A percentile compares a stretch with the other conserved stretches of the same genome.
Conservation (phyloP, 1,139 yeast species). For the Martiniozyma asiatica region DNA sequence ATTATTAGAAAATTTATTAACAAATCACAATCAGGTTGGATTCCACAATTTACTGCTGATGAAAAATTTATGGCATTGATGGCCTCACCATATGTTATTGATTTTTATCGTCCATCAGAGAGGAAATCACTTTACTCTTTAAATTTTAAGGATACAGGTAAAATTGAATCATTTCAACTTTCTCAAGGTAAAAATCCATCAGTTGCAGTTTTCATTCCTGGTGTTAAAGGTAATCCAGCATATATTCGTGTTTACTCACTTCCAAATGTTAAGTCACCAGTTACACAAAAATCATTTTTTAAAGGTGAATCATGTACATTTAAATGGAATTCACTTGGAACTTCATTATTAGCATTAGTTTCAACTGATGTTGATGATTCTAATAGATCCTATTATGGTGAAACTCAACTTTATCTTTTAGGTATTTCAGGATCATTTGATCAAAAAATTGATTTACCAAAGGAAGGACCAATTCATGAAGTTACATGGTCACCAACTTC, state of each 20-base stretch:
- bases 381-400: slow-evolving; percentile 94
- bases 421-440: slow-evolving; percentile 92
- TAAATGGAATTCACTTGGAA: slow-evolving; percentile 91
- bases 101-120: slow-evolving; percentile 43
- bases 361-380: slow-evolving; percentile 93
- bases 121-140: slow-evolving; percentile 48
- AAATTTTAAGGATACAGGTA: slow-evolving; percentile 38
- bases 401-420: slow-evolving; percentile 78
- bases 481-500: slow-evolving; percentile 96
- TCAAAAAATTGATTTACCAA: slow-evolving; percentile 73
- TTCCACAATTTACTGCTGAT: slow-evolving; percentile 75
- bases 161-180: slow-evolving; percentile 44
- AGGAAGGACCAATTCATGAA: slow-evolving; percentile 96
- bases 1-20: slow-evolving; percentile 57
- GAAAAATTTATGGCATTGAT: slow-evolving; percentile 57
- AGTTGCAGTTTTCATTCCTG: slow-evolving; percentile 87
- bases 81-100: slow-evolving; percentile 50
- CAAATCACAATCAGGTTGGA: slow-evolving; percentile 84
- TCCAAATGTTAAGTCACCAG: slow-evolving; percentile 66
- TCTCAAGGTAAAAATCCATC: slow-evolving; percentile 89
- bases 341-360: slow-evolving; percentile 86
- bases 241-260: slow-evolving; percentile 72
- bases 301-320: slow-evolving; percentile 90
- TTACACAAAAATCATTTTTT: slow-evolving; percentile 80
- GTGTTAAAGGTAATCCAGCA: slow-evolving; percentile 77